phyloP scores from a whole-genome alignment of 805 yeast species.

The Ogataea nonfermentans region DNA sequence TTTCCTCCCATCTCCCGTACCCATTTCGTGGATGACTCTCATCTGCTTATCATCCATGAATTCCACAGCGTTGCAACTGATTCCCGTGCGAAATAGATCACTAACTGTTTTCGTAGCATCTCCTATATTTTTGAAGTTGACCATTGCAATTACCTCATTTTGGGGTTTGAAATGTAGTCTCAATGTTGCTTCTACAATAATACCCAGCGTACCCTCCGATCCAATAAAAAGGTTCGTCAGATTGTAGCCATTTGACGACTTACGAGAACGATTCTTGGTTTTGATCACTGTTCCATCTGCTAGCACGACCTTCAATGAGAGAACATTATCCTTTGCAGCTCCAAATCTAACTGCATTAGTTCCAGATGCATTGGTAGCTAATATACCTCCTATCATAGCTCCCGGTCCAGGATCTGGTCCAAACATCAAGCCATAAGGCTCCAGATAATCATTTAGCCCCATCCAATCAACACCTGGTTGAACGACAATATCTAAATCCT shows the following conservation, averaged over 20 bases:
- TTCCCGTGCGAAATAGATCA: conserved; percentile 58
- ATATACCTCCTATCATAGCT: conserved; percentile 74
- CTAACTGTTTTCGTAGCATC: conserved; percentile 73
- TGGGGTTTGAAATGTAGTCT: conserved; percentile 65
- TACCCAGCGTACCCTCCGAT: conserved; percentile 76
- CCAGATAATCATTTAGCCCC: conserved; percentile 53
- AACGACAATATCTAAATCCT: conserved; percentile 71
- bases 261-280: conserved; percentile 72
- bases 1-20: conserved; percentile 33
- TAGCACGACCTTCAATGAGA: conserved; percentile 67
- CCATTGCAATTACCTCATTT: conserved; percentile 64
- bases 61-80: conserved; percentile 72
- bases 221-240: conserved; percentile 74
- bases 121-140: conserved; percentile 61
- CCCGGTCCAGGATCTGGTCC: conserved; percentile 83
- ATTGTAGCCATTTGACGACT: conserved; percentile 78
- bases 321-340: conserved; percentile 71
- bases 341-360: conserved; percentile 78
- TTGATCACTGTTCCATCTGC: conserved; percentile 79
- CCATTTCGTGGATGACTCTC: conserved; percentile 57
- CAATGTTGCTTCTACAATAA: conserved; percentile 74
- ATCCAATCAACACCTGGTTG: conserved; percentile 83
- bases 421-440: conserved; percentile 53
- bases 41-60: conserved; percentile 70
- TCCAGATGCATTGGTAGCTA: conserved; percentile 75